Conservation (phyloP, 108 stramenopile species). For the Nitzschia sp. region DNA sequence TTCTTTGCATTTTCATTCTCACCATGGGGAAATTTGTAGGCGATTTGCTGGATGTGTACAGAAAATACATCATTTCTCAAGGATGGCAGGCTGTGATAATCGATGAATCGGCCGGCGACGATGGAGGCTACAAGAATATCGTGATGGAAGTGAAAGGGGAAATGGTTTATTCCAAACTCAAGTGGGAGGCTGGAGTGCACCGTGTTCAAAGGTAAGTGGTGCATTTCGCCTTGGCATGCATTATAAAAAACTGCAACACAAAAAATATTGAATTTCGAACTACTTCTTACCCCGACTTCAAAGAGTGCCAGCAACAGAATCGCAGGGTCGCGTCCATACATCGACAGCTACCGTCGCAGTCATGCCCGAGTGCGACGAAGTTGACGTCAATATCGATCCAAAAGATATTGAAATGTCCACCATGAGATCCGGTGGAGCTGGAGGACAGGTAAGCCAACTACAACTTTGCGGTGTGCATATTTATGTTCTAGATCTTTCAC, state of each 20-base stretch:
- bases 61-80: conserved; percentile 70
- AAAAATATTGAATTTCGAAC: too few relatives aligned
- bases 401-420: conserved; percentile 89
- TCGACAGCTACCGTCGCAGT: conserved; percentile 94
- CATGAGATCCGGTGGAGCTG: conserved; percentile 93
- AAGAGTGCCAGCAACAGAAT: conserved; percentile 96
- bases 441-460: conserved; percentile 83
- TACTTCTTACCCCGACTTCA: too few relatives aligned
- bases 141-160: conserved; percentile 86
- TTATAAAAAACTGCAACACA: too few relatives aligned
- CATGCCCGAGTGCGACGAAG: conserved; percentile 86
- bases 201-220: too few relatives aligned
- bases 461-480: too few relatives aligned
- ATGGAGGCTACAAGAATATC: conserved; percentile 92
- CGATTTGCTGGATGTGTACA: conserved; percentile 91
- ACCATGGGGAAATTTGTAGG: conserved; percentile 19
- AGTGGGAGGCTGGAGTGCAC: conserved; percentile 97
- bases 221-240: too few relatives aligned
- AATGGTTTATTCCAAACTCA: conserved; percentile 84
- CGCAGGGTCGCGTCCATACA: conserved; percentile 92
- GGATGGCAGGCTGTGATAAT: conserved; percentile 87
- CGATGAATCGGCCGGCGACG: conserved; percentile 77
- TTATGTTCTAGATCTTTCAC: too few relatives aligned
- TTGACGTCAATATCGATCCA: conserved; percentile 83
- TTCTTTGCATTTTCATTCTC: neutral